Base-by-base conservation (phyloP, 371 early-diverging fungal genomes). In the Mortierella sp. region DNA sequence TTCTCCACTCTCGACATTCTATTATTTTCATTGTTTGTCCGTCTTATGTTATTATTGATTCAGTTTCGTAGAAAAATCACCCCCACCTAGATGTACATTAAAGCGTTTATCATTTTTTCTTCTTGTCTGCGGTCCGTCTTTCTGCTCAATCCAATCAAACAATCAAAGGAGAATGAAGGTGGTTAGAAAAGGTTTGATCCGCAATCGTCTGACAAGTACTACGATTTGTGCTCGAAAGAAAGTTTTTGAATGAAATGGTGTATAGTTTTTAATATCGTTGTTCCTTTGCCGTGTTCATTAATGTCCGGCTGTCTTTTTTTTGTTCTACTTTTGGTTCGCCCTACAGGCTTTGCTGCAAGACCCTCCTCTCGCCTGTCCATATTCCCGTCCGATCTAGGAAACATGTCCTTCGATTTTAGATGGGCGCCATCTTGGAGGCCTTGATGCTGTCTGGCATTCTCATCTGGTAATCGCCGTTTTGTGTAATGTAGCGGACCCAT, bases 401-500 rank as follows among this genome's bases (percentile, higher is more conserved):
- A 32, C 29, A 60, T 12, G 32, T 63, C 41, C 35, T 60, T 60
- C 18, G 16, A 38, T 43, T 70, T 80, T 84, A 89, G 49, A 89
- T 89, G 46, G 88, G 88, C 48, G 88, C 77, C 89, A 89, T 79
- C 74, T 92, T 93, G 72, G 88, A 86, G 21, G 90, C 90, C 82
- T 93, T 94, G 81, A 93, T 91, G 70, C 91, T 91, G 75, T 94
- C 94, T 32, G 94, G 94, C 93, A 94, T 92, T 84, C 94, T 91
- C 92, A 94, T 91, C 89, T 93, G 93, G 77, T 94, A 94, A 77
- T 94, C 94, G 88, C 99, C 98, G 82, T 99, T 97, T 86, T 98
- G 98, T 24, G 99, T 99, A 75, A 99, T 98, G 84, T 99, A 99
- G 71, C 99, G 90, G 49, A 99, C 99, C 99, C 99, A 99, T 55